A percentile compares a stretch with the other conserved stretches of the same genome.
phyloP scores from a whole-genome alignment of 306 rosid genomes.

The Vigna unguiculata region DNA sequence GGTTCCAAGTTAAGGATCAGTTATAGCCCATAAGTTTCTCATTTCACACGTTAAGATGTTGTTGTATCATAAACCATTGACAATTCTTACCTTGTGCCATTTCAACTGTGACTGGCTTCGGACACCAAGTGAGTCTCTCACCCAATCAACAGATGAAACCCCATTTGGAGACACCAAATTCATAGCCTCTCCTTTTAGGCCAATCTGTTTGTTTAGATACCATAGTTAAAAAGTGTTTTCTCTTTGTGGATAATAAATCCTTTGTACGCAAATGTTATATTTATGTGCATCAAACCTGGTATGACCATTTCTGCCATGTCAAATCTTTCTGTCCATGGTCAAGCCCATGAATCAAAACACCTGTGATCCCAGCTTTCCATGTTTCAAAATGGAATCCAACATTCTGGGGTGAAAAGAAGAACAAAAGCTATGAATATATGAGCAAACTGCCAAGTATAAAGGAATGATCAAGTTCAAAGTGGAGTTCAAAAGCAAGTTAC shows the following conservation, averaged over 20 bases:
- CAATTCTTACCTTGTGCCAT: constrained; percentile 82
- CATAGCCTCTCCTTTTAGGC: constrained; percentile 86
- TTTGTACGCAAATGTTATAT: neutral
- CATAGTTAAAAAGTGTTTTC: constrained; percentile 11
- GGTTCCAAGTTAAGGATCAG: constrained; percentile 6
- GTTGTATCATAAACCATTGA: neutral
- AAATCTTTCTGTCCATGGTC: constrained; percentile 71
- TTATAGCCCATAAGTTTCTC: constrained; percentile 9
- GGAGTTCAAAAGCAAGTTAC: constrained; percentile 43
- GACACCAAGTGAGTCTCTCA: constrained; percentile 58
- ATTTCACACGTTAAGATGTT: constrained; percentile 1
- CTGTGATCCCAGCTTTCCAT: constrained; percentile 80
- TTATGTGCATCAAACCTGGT: constrained; percentile 65
- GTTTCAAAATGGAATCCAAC: constrained; percentile 81
- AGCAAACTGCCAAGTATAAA: constrained; percentile 9
- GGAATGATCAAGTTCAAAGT: constrained; percentile 12
- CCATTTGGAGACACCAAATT: constrained; percentile 72
- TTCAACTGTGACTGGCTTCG: constrained; percentile 66
- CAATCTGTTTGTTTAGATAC: constrained; percentile 62
- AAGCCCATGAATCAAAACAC: constrained; percentile 80
- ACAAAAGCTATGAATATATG: constrained; percentile 17
- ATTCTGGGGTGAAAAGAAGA: constrained; percentile 54
- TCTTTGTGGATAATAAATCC: neutral
- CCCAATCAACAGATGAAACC: constrained; percentile 79
- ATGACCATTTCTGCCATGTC: constrained; percentile 82